Evolutionary conservation across 257 asterid species (phyloP), one percentile per base, ranked within the genome.

Genomic region (Vinca minor): DNA sequence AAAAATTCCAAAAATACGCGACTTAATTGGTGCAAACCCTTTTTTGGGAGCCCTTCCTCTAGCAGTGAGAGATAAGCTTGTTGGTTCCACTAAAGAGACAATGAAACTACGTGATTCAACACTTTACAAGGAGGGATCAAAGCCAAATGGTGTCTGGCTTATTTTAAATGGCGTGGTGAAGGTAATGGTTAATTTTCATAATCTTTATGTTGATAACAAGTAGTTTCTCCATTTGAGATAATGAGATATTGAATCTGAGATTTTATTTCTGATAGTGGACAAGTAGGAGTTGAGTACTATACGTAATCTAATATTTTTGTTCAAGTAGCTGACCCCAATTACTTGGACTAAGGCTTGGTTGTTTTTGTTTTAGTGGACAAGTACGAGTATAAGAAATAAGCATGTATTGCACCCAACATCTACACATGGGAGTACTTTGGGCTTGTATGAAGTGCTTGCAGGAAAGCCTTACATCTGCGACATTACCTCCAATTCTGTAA

Each of bases 361-460:
- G n/a, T n/a, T n/a, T n/a, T n/a, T n/a, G n/a, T n/a, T n/a, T n/a
- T 78, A 92, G 97, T 89, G 97, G 96, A 74, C 93, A 42, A 75
- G 92, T 65, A 74, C 74, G 69, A 67, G 67, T 65, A 14, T 69
- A 18, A 62, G 80, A 54, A 59, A 76, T 65, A 81, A 73, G 79
- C 85, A 73, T 64, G 72, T 71, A 65, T 69, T 84, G 81, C 94
- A 84, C 73, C 95, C 91, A 61, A 83, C 88, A 63, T 89, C 87
- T 72, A 75, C 94, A 46, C 97, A 93, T 68, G 97, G 98, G 73
- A 85, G 95, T 72, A 87, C 98, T 23, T 82, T 93, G 78, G 98
- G 98, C 65, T 79, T 89, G 74, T 93, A 93, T 59, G 98, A 93
- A 81, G 97, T 85, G 72, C 94, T 93, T 69, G 85, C 87, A 36